Conservation (phyloP, 2,329 filamentous ascomycete species). For the Aspergillus sp. region DNA sequence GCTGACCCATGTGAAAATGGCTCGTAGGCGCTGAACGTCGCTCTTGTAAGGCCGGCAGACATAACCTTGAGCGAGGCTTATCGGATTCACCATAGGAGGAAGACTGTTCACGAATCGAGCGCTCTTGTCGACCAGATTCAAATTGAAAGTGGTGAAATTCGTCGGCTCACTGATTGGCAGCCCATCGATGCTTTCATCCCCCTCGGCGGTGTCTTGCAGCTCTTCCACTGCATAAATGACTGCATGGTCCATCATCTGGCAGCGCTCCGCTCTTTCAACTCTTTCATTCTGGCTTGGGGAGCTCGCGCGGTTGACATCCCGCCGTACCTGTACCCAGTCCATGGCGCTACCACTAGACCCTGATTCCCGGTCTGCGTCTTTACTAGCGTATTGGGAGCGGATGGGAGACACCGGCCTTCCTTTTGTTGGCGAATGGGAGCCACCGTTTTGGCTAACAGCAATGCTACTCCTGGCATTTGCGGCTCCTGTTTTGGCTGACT, state of each 20-base stretch:
- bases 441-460: slow-evolving; percentile 49
- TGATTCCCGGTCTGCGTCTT: slow-evolving; percentile 58
- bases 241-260: slow-evolving; percentile 87
- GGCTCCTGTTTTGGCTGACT: slow-evolving; percentile 86
- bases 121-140: slow-evolving; percentile 89
- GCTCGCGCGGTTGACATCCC: slow-evolving; percentile 92
- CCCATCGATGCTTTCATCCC: slow-evolving; percentile 81
- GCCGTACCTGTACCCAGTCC: slow-evolving; percentile 95
- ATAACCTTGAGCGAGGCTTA: slow-evolving; percentile 77
- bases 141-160: slow-evolving; percentile 70
- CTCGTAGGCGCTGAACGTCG: slow-evolving; percentile 82
- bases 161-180: slow-evolving; percentile 71
- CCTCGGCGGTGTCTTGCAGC: slow-evolving; percentile 72
- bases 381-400: slow-evolving; percentile 19
- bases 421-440: slow-evolving; percentile 41
- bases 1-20: slow-evolving; percentile 96
- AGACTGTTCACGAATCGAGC: slow-evolving; percentile 79
- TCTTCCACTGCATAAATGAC: slow-evolving; percentile 85
- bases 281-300: slow-evolving; percentile 83
- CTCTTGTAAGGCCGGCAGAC: slow-evolving; percentile 90
- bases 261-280: slow-evolving; percentile 74
- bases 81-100: slow-evolving; percentile 70
- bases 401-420: slow-evolving; percentile 38
- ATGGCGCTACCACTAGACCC: slow-evolving; percentile 50
- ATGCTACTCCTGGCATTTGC: slow-evolving; percentile 83